Percentiles rank a stretch among this genome's conserved stretches.
These are phyloP conservation scores for Dillenia turbinata DNA, from an alignment of 164 flowering plant species.

Conservation along the genomic window DNA sequence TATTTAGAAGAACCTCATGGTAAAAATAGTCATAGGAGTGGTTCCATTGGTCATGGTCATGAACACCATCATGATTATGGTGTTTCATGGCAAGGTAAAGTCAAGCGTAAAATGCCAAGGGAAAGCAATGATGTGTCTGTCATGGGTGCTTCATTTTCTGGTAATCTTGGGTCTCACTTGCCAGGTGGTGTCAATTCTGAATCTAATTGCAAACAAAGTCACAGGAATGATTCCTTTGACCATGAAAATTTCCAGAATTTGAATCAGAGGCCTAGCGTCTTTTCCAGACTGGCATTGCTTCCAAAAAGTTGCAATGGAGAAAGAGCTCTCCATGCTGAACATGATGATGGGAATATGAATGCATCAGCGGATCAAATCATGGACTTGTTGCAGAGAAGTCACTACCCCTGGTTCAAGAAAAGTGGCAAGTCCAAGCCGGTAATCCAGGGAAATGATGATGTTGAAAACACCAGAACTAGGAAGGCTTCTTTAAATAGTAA, in stretches of 20 bases:
- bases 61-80: no score
- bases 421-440: slow-evolving; percentile 1
- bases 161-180: background rate
- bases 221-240: background rate
- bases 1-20: no score
- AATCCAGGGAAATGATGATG: background rate
- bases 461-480: background rate
- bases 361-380: slow-evolving; percentile 35
- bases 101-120: no score
- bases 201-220: background rate
- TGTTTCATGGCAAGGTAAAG: no score
- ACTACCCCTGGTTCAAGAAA: slow-evolving; percentile 10
- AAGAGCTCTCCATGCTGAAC: background rate
- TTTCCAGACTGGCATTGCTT: slow-evolving; percentile 31
- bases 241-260: background rate
- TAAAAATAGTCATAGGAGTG: no score
- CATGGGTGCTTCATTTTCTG: no score
- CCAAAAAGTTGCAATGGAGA: slow-evolving; percentile 6
- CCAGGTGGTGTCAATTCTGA: background rate
- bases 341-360: slow-evolving; percentile 9
- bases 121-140: no score
- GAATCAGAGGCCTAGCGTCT: slow-evolving; percentile 34
- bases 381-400: slow-evolving; percentile 17
- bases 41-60: no score
- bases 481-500: slow-evolving; percentile 4